phyloP scores from a whole-genome alignment of 306 rosid genomes.

The Hippophae rhamnoides region DNA sequence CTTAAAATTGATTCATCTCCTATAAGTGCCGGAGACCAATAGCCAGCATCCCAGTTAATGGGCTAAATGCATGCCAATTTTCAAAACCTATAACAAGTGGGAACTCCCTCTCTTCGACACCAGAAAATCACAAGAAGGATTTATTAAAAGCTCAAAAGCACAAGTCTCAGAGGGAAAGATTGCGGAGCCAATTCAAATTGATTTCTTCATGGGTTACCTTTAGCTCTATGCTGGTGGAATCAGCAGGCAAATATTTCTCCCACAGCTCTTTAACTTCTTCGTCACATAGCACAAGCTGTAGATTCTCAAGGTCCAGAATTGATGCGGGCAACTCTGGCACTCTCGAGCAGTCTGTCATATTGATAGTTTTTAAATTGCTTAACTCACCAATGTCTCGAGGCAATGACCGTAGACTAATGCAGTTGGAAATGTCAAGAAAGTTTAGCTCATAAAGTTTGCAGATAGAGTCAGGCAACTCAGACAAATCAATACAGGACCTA shows the following conservation, averaged over 20 bases:
- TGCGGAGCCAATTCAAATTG: conserved; percentile 37
- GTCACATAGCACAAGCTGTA: conserved; percentile 44
- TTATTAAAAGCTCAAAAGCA: too few relatives aligned
- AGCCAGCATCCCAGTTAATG: too few relatives aligned
- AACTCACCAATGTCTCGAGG: conserved; percentile 45
- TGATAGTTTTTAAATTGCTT: conserved; percentile 21
- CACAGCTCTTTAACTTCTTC: conserved; percentile 34
- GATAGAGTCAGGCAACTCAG: conserved; percentile 33
- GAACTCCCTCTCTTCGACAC: too few relatives aligned
- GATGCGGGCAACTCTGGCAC: conserved; percentile 33
- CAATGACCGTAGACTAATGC: conserved; percentile 31
- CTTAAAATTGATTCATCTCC: too few relatives aligned
- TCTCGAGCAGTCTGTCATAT: conserved; percentile 32
- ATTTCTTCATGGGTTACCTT: conserved; percentile 22
- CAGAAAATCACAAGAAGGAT: too few relatives aligned
- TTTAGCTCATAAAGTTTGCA: conserved; percentile 20
- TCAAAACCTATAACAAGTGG: too few relatives aligned
- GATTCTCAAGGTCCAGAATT: conserved; percentile 21
- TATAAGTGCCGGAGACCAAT: too few relatives aligned
- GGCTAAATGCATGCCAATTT: too few relatives aligned
- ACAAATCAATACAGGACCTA: conserved; percentile 38
- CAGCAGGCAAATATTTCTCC: conserved; percentile 1
- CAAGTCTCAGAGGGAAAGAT: too few relatives aligned
- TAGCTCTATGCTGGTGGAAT: neutral
- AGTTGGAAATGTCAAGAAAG: conserved; percentile 50